Evolutionary conservation across 2,329 filamentous ascomycete genomes (phyloP), one percentile per base, ranked within the genome.

Genomic region (Mycosphaerella sp.): DNA sequence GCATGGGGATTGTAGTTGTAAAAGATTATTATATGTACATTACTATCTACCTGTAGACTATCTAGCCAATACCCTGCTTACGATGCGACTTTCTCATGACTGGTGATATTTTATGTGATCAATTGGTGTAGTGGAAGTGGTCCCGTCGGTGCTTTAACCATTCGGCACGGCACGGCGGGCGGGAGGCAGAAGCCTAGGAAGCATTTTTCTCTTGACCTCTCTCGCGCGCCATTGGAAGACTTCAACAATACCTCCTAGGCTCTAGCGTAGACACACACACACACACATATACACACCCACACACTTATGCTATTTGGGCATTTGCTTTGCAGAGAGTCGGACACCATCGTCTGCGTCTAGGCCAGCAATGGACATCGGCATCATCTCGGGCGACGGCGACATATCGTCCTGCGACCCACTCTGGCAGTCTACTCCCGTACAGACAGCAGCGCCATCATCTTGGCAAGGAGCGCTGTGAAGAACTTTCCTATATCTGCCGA

Each of bases 401-500:
- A 12, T 44, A 5, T 5, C 10, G 11, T 12, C 17, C 8, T 44
- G 8, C 2, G 14, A 43, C 14, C 41, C 41, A 23, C n/a, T 21
- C 23, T 11, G 2, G 41, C n/a, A 11, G 11, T 14, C 23, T n/a
- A 14, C 41, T 23, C n/a, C 23, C 17, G 12, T 11, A 38, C 10
- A 4, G 21, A 44, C 5, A 29, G 26, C 26, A 29, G 1, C 26
- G 6, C 5, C 5, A 21, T 21, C 21, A 21, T 21, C 21, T 29
- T 29, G 26, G 26, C 6, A 29, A 29, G 26, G 26, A 29, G 6
- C 26, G 26, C 26, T 29, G 26, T 29, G 7, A 11, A 26, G n/a
- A 44, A 44, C 34, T 32, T 12, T 50, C 23, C 42, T 21, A 29
- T n/a, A 31, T 49, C 48, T 42, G 41, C 48, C 48, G 42, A 51